phyloP scores from a whole-genome alignment of 176 grass and related monocot genomes.

The Musa acuminata region DNA sequence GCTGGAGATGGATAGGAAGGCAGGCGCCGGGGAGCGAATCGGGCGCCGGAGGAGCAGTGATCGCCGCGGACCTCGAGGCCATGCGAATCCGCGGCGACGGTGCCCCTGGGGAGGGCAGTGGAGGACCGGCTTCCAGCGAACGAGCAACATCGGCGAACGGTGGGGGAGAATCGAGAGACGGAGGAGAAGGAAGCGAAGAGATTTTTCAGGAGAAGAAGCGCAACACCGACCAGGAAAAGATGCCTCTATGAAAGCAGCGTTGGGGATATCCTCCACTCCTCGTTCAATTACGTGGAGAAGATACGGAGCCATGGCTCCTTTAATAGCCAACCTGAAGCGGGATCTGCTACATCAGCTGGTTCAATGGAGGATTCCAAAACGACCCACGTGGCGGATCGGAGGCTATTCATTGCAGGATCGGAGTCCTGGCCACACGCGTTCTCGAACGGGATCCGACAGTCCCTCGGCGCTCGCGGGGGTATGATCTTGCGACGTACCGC shows the following conservation, averaged over 20 bases:
- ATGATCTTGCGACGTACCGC: too few species aligned
- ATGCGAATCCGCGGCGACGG: constrained; percentile 23
- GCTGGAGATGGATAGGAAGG: not conserved
- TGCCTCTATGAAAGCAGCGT: not conserved
- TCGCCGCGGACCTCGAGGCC: constrained; percentile 3
- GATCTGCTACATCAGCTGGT: too few species aligned
- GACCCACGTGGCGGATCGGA: too few species aligned
- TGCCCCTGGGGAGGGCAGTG: constrained; percentile 24
- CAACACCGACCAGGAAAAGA: not conserved
- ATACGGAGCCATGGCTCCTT: too few species aligned
- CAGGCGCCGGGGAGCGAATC: constrained; percentile 21
- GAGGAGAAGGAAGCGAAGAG: too few species aligned
- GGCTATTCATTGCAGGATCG: too few species aligned
- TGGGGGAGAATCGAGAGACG: not conserved
- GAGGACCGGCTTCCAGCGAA: constrained; percentile 27
- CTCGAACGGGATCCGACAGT: too few species aligned
- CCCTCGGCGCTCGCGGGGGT: too few species aligned
- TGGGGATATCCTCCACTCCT: not conserved
- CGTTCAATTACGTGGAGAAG: too few species aligned
- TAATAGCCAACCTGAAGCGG: too few species aligned
- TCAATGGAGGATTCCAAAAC: too few species aligned
- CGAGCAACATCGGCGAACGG: constrained; percentile 27
- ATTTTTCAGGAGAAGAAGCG: not conserved
- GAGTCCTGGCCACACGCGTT: too few species aligned
- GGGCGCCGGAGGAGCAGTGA: constrained; percentile 7